Percentiles rank a stretch among this genome's conserved stretches.
These are phyloP conservation scores for Lachancea sp. DNA, from an alignment of 805 yeast genomes.

Conservation along the genomic window DNA sequence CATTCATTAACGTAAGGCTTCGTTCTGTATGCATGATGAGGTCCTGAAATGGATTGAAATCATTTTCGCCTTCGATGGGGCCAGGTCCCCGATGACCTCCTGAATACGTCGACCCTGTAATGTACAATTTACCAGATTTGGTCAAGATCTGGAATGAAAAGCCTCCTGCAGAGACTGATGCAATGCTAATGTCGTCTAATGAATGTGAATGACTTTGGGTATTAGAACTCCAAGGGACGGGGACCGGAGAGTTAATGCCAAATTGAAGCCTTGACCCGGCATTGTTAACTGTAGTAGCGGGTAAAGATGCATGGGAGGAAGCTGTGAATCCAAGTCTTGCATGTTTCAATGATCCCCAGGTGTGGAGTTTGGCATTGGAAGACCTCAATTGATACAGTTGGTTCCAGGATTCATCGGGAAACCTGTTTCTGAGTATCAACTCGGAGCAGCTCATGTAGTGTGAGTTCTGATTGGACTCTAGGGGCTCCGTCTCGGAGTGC, in stretches of 20 bases:
- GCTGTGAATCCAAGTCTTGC: constrained; percentile 30
- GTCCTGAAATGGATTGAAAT: constrained; percentile 31
- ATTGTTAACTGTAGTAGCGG: constrained; percentile 18
- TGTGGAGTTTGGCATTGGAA: constrained; percentile 20
- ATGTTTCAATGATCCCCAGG: constrained; percentile 33
- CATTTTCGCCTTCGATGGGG: constrained; percentile 30
- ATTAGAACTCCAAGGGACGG: constrained; percentile 20
- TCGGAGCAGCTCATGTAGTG: constrained; percentile 26
- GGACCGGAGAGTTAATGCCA: constrained; percentile 27
- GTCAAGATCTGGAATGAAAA: constrained; percentile 55
- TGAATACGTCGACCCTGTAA: constrained; percentile 43
- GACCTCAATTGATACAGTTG: constrained; percentile 22
- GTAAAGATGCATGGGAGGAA: constrained; percentile 17
- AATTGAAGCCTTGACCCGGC: constrained; percentile 20
- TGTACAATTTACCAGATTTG: constrained; percentile 47
- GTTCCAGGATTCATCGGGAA: constrained; percentile 22
- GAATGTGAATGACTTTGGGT: background rate
- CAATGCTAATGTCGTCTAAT: constrained; percentile 13
- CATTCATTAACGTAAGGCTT: constrained; percentile 13
- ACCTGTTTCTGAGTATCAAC: constrained; percentile 17
- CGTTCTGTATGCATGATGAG: constrained; percentile 22
- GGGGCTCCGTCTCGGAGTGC: constrained; percentile 29
- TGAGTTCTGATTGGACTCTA: constrained; percentile 14
- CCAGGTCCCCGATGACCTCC: constrained; percentile 41
- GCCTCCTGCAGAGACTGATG: constrained; percentile 53